A percentile compares a stretch with the other conserved stretches of the same genome.
Evolutionary conservation across 441 rosid genomes (phyloP).

Genomic region (Adansonia rubrostipa): DNA sequence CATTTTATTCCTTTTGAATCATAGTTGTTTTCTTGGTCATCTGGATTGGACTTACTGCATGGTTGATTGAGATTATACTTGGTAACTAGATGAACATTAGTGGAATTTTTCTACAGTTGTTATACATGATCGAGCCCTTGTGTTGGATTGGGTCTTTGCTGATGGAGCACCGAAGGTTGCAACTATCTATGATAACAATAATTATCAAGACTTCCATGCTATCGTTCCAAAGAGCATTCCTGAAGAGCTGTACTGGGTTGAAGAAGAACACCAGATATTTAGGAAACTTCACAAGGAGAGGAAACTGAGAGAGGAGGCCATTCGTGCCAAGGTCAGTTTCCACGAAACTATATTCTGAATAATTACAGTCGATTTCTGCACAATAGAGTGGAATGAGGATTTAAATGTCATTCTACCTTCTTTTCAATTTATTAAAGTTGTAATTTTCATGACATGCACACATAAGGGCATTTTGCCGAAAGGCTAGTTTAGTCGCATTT

Average conservation of each 20-base stretch:
- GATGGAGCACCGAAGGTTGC: conserved; percentile 88
- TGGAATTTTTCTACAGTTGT: conserved; percentile 53
- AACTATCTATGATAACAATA: conserved; percentile 73
- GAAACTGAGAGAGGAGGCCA: conserved; percentile 69
- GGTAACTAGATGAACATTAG: conserved; percentile 9
- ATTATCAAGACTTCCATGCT: conserved; percentile 77
- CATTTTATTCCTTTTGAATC: not conserved
- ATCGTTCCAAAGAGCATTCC: conserved; percentile 56
- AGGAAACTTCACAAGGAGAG: conserved; percentile 74
- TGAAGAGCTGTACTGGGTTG: conserved; percentile 73
- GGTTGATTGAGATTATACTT: not conserved
- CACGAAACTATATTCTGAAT: conserved; percentile 14
- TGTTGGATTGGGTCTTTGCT: conserved; percentile 93
- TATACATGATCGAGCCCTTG: conserved; percentile 65
- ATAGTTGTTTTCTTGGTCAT: not conserved
- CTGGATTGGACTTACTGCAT: not conserved
- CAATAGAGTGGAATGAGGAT: not conserved
- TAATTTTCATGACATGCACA: not conserved
- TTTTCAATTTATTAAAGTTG: not conserved
- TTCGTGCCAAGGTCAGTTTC: conserved; percentile 71
- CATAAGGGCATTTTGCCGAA: not conserved
- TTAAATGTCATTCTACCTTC: not conserved
- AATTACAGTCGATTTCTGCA: not conserved
- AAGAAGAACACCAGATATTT: conserved; percentile 68
- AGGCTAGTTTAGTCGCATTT: not conserved